Evolutionary conservation across 2,329 filamentous ascomycete genomes (phyloP).

Genomic region (Orbilia ellipsospora): DNA sequence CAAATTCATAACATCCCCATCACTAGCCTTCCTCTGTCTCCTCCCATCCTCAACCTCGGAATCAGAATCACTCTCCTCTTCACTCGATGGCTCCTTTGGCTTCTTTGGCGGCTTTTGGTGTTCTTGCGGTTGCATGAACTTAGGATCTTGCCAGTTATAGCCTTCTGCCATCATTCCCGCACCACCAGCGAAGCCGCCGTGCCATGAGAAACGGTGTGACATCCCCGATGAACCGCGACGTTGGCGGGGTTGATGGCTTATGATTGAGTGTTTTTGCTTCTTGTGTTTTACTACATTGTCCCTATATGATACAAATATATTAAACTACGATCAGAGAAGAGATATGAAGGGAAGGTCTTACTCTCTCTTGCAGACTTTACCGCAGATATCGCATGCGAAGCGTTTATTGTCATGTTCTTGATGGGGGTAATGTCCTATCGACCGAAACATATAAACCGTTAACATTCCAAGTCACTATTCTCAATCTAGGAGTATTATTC

Average conservation of each 20-base stretch:
- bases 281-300: slow-evolving; percentile 59
- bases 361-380: slow-evolving; percentile 55
- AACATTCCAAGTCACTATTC: not conserved
- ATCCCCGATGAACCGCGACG: slow-evolving; percentile 42
- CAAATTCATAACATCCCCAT: slow-evolving; percentile 53
- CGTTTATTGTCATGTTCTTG: slow-evolving; percentile 55
- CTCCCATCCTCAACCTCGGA: slow-evolving; percentile 8
- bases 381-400: slow-evolving; percentile 55
- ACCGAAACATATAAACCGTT: slow-evolving; percentile 1
- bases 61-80: slow-evolving; percentile 40
- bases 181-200: slow-evolving; percentile 36
- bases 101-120: slow-evolving; percentile 42
- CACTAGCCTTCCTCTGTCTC: slow-evolving; percentile 39
- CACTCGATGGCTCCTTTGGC: slow-evolving; percentile 35
- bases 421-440: slow-evolving; percentile 48
- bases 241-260: slow-evolving; percentile 50
- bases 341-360: slow-evolving; percentile 6
- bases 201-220: slow-evolving; percentile 53
- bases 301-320: slow-evolving; percentile 26
- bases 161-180: slow-evolving; percentile 36
- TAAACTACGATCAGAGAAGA: not conserved
- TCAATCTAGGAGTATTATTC: not conserved
- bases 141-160: slow-evolving; percentile 48
- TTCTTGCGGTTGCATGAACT: slow-evolving; percentile 50
- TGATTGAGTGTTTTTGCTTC: slow-evolving; percentile 58